Base-by-base conservation (phyloP, 805 yeast species). In the Sugiyamaella marilandica region DNA sequence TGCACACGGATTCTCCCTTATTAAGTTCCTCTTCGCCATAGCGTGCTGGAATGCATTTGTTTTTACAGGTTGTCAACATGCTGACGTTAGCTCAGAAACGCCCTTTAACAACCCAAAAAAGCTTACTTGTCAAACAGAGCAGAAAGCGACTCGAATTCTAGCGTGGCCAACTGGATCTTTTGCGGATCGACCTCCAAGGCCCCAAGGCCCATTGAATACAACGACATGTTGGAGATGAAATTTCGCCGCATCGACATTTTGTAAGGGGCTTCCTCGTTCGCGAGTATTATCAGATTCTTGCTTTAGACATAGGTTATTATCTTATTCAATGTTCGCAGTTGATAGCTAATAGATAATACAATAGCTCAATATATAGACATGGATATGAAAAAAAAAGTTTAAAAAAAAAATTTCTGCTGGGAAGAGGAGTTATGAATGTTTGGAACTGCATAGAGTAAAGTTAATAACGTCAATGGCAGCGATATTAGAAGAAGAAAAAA, bases 1-100 rank as follows among this genome's bases (percentile, higher is more conserved):
- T 71, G 66, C 97, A 92, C 44, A 80, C 77, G 54, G 75, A 70
- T 65, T 91, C 97, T 35, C 96, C 97, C 62, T 90, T 89, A 58
- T 81, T 82, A 51, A 91, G 72, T 24, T 92, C 97, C 9, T 80
- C 76, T 62, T 92, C 98, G 13, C 88, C 87, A 69, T 86, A 91
- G 58, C 84, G 87, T n/a, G 75, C 80, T n/a, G 85, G 84, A 39
- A 94, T 77, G 69, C 99, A 94, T 68, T 94, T 94, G 53, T 68
- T 62, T 18, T 77, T 74, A 67, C 98, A 92, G 2, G 78, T 75
- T 34, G 72, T 68, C 34, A 86, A 72, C 58, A 91, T 75, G 41
- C 78, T 74, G 61, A 29, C 19, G 51, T 33, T 47, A 47, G 41
- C 32, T 19, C 18, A 13, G n/a, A 13, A 11, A 19, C 19, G 26